These are phyloP conservation scores for Penicillium lagena DNA, from an alignment of 495 filamentous ascomycete genomes.

Conservation along the genomic window DNA sequence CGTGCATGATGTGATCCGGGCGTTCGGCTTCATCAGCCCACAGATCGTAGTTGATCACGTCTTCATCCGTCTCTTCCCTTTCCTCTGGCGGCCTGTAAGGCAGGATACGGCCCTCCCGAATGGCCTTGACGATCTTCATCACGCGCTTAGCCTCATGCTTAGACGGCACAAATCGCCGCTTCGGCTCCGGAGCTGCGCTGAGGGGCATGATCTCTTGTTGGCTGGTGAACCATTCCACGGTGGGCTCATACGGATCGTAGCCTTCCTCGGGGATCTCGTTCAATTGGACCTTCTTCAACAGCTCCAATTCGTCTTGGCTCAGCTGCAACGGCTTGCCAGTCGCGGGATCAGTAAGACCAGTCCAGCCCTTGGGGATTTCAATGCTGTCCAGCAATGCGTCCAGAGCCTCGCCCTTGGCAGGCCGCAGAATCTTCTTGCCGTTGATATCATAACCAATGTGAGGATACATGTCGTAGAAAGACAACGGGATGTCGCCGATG, in stretches of 20 bases:
- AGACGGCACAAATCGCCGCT: constrained; percentile 92
- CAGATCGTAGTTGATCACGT: constrained; percentile 76
- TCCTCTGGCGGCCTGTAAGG: constrained; percentile 81
- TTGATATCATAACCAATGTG: constrained; percentile 99
- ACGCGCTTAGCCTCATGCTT: constrained; percentile 95
- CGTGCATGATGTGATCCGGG: constrained; percentile 85
- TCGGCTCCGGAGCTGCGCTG: constrained; percentile 90
- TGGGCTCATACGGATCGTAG: constrained; percentile 88
- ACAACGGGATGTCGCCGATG: constrained; percentile 88
- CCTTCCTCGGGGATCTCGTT: constrained; percentile 83
- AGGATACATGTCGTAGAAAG: constrained; percentile 94
- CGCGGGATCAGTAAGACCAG: constrained; percentile 84
- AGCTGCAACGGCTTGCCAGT: constrained; percentile 89
- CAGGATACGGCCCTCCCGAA: constrained; percentile 86
- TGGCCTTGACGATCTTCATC: constrained; percentile 97
- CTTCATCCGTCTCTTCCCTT: constrained; percentile 61
- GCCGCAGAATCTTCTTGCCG: constrained; percentile 94
- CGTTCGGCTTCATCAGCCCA: constrained; percentile 87
- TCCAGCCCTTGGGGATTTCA: constrained; percentile 97
- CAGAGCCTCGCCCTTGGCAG: constrained; percentile 86
- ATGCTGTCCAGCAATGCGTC: constrained; percentile 94
- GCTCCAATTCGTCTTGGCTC: constrained; percentile 80
- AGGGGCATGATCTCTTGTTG: constrained; percentile 90
- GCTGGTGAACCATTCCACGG: constrained; percentile 87
- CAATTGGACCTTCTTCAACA: constrained; percentile 83